These are phyloP conservation scores for Spongiforma sp. DNA, from an alignment of 1,284 basidiomycete genomes.

Conservation along the genomic window DNA sequence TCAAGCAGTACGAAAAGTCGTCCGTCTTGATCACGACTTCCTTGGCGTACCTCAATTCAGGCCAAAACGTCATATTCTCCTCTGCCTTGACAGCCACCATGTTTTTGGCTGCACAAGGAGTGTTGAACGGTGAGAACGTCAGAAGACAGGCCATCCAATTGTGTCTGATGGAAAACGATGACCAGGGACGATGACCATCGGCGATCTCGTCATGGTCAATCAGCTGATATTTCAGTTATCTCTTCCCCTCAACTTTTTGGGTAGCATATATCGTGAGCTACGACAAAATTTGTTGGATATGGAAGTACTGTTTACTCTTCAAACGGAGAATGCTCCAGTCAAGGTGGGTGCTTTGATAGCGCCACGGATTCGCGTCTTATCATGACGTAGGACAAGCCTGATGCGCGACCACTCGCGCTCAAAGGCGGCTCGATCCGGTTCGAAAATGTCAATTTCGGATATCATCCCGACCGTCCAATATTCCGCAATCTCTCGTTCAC, in stretches of 20 bases:
- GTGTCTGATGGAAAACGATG: slow-evolving; percentile 4
- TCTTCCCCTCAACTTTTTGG: slow-evolving; percentile 95
- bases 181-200: slow-evolving; percentile 95
- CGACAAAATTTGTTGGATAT: slow-evolving; percentile 96
- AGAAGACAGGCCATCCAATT: neutral
- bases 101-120: slow-evolving; percentile 95
- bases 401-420: slow-evolving; percentile 72
- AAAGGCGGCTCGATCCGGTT: slow-evolving; percentile 91
- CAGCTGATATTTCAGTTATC: slow-evolving; percentile 99
- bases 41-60: slow-evolving; percentile 92
- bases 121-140: slow-evolving; percentile 72
- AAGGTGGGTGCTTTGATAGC: slow-evolving; percentile 48
- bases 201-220: slow-evolving; percentile 98
- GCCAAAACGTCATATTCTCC: slow-evolving; percentile 97
- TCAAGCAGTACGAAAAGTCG: slow-evolving; percentile 88
- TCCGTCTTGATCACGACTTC: slow-evolving; percentile 96
- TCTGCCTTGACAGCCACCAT: slow-evolving; percentile 93
- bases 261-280: slow-evolving; percentile 96
- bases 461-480: slow-evolving; percentile 90
- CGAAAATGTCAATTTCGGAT: slow-evolving; percentile 92
- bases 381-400: slow-evolving; percentile 64
- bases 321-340: slow-evolving; percentile 80
- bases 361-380: slow-evolving; percentile 1
- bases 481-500: slow-evolving; percentile 90
- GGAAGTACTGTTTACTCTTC: slow-evolving; percentile 94